Percentiles rank a stretch among this genome's conserved stretches.
Evolutionary conservation across 1,284 basidiomycete species (phyloP).

Genomic region (Laetiporus sulphureus): DNA sequence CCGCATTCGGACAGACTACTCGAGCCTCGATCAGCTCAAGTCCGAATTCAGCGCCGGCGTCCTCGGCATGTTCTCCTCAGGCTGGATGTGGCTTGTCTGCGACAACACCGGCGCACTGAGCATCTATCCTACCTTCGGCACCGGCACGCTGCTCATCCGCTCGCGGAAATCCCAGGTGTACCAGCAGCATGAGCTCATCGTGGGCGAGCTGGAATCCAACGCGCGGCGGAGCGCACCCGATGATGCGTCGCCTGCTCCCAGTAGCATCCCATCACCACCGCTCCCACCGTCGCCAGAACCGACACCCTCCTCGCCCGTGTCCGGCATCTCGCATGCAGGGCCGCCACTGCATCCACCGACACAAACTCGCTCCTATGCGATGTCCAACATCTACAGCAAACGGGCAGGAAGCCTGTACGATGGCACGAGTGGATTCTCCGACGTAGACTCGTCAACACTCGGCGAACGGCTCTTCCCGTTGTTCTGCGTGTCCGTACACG

Average conservation of each 20-base stretch:
- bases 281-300: slow-evolving; percentile 6
- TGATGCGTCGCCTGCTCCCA: not conserved
- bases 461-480: slow-evolving; percentile 69
- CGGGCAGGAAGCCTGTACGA: slow-evolving; percentile 2
- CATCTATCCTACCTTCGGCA: slow-evolving; percentile 81
- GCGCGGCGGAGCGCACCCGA: not conserved
- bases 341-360: slow-evolving; percentile 22
- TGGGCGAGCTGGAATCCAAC: slow-evolving; percentile 6
- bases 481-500: slow-evolving; percentile 83
- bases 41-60: slow-evolving; percentile 73
- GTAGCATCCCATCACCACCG: not conserved
- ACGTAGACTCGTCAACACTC: not conserved
- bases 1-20: slow-evolving; percentile 49
- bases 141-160: slow-evolving; percentile 83
- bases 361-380: not conserved
- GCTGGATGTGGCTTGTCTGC: slow-evolving; percentile 85
- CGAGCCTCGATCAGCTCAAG: slow-evolving; percentile 65
- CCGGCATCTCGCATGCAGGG: slow-evolving; percentile 21
- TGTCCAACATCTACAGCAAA: not conserved
- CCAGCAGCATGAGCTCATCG: slow-evolving; percentile 14
- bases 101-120: slow-evolving; percentile 62
- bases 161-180: slow-evolving; percentile 30
- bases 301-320: slow-evolving; percentile 25
- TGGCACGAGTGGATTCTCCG: not conserved
- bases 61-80: slow-evolving; percentile 73